A percentile compares a stretch with the other conserved stretches of the same genome.
Evolutionary conservation across 768 basidiomycete species (phyloP).

Genomic region (Agaricus blazei): DNA sequence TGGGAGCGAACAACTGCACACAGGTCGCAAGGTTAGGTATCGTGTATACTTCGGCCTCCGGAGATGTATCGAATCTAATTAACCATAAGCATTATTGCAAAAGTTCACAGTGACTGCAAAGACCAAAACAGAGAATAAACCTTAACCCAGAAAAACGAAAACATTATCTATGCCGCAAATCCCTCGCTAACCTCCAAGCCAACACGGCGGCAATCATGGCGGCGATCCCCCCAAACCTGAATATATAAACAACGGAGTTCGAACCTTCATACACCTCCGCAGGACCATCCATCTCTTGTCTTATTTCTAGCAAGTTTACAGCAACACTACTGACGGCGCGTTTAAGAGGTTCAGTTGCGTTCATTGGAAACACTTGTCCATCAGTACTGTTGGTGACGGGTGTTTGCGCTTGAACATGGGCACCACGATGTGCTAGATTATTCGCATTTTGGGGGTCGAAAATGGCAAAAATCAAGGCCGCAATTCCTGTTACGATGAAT

Average conservation of each 20-base stretch:
- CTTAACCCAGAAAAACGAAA: not conserved
- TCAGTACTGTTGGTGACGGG: slow-evolving; percentile 9
- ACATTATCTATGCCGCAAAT: slow-evolving; percentile 39
- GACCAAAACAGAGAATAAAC: not conserved
- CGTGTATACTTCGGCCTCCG: no score
- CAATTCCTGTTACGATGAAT: slow-evolving; percentile 84
- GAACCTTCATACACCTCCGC: slow-evolving; percentile 28
- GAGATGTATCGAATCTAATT: no score
- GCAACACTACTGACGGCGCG: not conserved
- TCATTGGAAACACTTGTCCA: slow-evolving; percentile 1
- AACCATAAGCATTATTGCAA: no score
- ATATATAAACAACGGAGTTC: slow-evolving; percentile 77
- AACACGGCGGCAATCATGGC: slow-evolving; percentile 52
- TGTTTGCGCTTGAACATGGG: slow-evolving; percentile 2
- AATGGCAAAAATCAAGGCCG: slow-evolving; percentile 82
- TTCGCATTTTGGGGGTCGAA: slow-evolving; percentile 61
- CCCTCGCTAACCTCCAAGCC: slow-evolving; percentile 48
- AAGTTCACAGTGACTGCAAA: no score
- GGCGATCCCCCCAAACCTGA: slow-evolving; percentile 58
- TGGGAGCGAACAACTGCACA: no score
- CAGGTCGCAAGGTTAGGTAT: no score
- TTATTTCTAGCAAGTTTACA: slow-evolving; percentile 12
- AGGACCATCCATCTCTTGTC: slow-evolving; percentile 10
- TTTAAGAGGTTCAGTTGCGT: slow-evolving; percentile 4
- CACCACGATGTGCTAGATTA: slow-evolving; percentile 28